Conservation (phyloP, 2,329 filamentous ascomycete genomes). For the Gnomoniopsis sp. region DNA sequence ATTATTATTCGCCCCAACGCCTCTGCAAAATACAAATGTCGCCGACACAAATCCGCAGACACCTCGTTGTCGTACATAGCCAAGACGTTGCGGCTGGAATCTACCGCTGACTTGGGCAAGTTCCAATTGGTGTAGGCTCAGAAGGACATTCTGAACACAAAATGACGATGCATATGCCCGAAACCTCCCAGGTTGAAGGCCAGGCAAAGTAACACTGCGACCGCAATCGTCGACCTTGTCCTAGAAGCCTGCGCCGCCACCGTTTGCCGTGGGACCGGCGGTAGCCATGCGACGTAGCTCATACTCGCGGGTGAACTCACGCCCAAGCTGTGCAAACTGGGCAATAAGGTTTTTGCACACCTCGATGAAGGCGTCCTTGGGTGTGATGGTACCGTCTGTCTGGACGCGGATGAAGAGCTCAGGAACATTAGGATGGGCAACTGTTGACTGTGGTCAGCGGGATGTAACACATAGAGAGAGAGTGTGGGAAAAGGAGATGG, state of each 20-base stretch:
- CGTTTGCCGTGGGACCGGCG: constrained; percentile 53
- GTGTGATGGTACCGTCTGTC: constrained; percentile 82
- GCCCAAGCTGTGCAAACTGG: constrained; percentile 74
- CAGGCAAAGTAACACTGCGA: background rate
- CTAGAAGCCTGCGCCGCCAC: constrained; percentile 20
- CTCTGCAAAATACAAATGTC: too few relatives aligned
- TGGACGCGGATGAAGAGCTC: constrained; percentile 74
- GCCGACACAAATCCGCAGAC: background rate
- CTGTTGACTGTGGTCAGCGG: constrained; percentile 28
- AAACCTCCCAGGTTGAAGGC: too few relatives aligned
- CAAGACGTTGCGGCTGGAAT: background rate
- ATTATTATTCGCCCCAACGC: too few relatives aligned
- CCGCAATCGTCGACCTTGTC: background rate
- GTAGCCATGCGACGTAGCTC: constrained; percentile 83
- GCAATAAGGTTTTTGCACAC: constrained; percentile 80
- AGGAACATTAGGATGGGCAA: constrained; percentile 58
- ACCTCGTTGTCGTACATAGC: constrained; percentile 1
- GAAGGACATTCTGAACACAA: background rate
- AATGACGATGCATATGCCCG: too few relatives aligned
- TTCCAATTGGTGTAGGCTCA: background rate
- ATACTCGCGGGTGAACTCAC: constrained; percentile 90
- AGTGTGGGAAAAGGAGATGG: background rate
- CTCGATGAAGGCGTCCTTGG: constrained; percentile 82
- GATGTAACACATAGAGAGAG: background rate
- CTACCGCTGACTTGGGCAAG: background rate